Percentiles rank a stretch among this genome's conserved stretches.
Evolutionary conservation across 768 basidiomycete species (phyloP).

Genomic region (Leccinum imitatum): DNA sequence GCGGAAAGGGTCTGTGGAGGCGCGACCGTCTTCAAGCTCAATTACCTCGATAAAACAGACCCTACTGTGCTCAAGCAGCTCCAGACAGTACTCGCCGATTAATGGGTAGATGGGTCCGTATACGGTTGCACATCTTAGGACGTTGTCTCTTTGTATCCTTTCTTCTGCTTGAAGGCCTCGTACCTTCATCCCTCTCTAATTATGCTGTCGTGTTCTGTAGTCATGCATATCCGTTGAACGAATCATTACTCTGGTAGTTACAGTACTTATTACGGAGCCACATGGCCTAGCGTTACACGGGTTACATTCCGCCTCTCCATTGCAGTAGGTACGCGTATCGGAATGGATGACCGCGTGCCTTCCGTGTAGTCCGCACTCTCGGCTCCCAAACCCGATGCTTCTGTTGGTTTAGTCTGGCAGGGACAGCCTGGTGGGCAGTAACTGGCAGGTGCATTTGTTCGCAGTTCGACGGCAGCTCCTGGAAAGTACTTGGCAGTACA

Average conservation of each 20-base stretch:
- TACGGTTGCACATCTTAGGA: neutral
- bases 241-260: slow-evolving; percentile 1
- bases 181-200: slow-evolving; percentile 1
- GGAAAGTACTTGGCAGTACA: slow-evolving; percentile 31
- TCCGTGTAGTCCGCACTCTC: neutral
- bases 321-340: slow-evolving; percentile 50
- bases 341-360: slow-evolving; percentile 33
- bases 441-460: slow-evolving; percentile 2
- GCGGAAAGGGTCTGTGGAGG: slow-evolving; percentile 65
- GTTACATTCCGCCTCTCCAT: slow-evolving; percentile 47
- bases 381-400: slow-evolving; percentile 6
- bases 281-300: slow-evolving; percentile 28
- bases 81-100: slow-evolving; percentile 44
- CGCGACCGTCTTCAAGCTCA: slow-evolving; percentile 53
- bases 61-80: slow-evolving; percentile 74
- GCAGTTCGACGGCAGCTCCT: slow-evolving; percentile 2
- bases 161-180: neutral
- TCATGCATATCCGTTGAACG: slow-evolving; percentile 3
- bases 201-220: slow-evolving; percentile 4
- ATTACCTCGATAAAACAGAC: slow-evolving; percentile 66
- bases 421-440: slow-evolving; percentile 44
- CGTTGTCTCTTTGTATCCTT: neutral
- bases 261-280: slow-evolving; percentile 8
- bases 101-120: neutral
- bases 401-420: slow-evolving; percentile 34